These are phyloP conservation scores for Cercospora sp. DNA, from an alignment of 2,329 filamentous ascomycete species.

Conservation along the genomic window DNA sequence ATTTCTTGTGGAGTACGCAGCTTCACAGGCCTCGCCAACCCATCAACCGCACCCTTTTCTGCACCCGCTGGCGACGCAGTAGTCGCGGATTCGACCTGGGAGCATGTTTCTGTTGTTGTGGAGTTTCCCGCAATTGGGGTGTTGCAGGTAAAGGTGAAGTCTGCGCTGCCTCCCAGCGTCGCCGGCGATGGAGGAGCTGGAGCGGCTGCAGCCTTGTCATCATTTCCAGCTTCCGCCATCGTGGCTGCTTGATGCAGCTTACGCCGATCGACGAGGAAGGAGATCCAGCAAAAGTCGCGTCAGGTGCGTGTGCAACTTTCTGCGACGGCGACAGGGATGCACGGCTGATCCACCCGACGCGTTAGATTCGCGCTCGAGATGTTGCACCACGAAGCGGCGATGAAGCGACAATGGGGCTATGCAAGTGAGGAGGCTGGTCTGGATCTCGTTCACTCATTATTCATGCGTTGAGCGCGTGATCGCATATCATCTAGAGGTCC, in stretches of 20 bases:
- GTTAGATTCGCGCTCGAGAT: background rate
- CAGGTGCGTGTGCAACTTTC: background rate
- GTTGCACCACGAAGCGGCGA: too few relatives aligned
- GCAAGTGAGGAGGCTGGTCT: background rate
- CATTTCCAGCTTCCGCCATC: background rate
- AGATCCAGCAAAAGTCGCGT: background rate
- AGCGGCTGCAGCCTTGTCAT: background rate
- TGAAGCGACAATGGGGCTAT: too few relatives aligned
- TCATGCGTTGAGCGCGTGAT: background rate
- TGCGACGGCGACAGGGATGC: background rate
- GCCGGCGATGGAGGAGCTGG: too few relatives aligned
- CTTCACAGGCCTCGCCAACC: too few relatives aligned
- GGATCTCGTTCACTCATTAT: background rate
- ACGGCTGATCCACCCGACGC: background rate
- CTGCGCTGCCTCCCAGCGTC: too few relatives aligned
- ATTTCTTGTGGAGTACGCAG: too few relatives aligned
- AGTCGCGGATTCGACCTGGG: too few relatives aligned
- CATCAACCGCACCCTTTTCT: too few relatives aligned
- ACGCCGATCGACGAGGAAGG: background rate
- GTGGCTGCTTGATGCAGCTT: background rate
- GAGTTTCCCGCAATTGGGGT: too few relatives aligned
- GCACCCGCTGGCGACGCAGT: too few relatives aligned
- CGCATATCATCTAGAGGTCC: background rate
- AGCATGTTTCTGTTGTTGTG: too few relatives aligned
- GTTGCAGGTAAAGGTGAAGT: too few relatives aligned